These are phyloP conservation scores for Acer campestre DNA, from an alignment of 345 rosid species.

Conservation along the genomic window DNA sequence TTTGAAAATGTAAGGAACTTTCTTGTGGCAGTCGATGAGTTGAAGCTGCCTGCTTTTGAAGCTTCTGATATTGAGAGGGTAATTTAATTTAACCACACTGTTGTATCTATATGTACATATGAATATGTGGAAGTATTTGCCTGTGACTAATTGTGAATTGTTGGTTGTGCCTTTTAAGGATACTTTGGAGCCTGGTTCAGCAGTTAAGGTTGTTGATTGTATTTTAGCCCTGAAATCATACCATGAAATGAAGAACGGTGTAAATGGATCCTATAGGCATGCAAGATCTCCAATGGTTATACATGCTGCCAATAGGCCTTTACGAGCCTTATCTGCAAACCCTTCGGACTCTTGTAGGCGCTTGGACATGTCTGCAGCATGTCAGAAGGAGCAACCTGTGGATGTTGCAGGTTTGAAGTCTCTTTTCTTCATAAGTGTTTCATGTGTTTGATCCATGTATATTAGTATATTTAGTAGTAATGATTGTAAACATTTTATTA, in stretches of 20 bases:
- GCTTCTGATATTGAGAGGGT: constrained; percentile 98
- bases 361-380: constrained; percentile 49
- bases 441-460: neutral
- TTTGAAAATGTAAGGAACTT: constrained; percentile 93
- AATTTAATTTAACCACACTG: constrained; percentile 4
- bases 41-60: constrained; percentile 85
- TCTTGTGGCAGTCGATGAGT: constrained; percentile 72
- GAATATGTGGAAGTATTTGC: neutral
- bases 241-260: constrained; percentile 67
- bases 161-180: constrained; percentile 50
- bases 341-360: constrained; percentile 57
- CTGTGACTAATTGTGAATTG: constrained; percentile 10
- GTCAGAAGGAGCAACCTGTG: constrained; percentile 36
- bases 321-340: constrained; percentile 20
- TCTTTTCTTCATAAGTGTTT: neutral
- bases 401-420: constrained; percentile 49
- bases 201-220: constrained; percentile 82
- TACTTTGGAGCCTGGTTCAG: constrained; percentile 74
- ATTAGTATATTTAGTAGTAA: neutral
- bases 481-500: neutral
- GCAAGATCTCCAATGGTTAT: constrained; percentile 59
- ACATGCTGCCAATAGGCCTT: constrained; percentile 47
- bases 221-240: constrained; percentile 72
- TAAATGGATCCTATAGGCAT: constrained; percentile 60
- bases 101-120: neutral